A percentile compares a stretch with the other conserved stretches of the same genome.
Conservation (phyloP, 495 filamentous ascomycete species). For the Xylaria venustula region DNA sequence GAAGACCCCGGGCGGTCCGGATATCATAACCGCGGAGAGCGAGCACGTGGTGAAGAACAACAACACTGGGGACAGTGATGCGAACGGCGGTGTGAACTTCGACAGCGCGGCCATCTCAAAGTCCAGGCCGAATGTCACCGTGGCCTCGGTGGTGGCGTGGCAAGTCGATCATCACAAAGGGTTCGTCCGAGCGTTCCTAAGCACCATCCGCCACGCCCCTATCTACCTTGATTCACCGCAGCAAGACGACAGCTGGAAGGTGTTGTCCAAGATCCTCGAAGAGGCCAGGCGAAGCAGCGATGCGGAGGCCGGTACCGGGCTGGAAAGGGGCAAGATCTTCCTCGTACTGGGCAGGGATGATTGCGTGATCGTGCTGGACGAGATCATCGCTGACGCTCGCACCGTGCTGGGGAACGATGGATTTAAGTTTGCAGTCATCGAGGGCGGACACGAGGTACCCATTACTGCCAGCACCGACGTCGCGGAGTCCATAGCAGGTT, state of each 20-base stretch:
- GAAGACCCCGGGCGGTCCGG: background rate
- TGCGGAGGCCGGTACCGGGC: slow-evolving; percentile 20
- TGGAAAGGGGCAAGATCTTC: slow-evolving; percentile 49
- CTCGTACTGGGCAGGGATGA: slow-evolving; percentile 55
- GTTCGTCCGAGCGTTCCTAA: slow-evolving; percentile 52
- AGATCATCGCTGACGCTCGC: slow-evolving; percentile 51
- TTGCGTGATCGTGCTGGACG: slow-evolving; percentile 50
- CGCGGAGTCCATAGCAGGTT: slow-evolving; percentile 35
- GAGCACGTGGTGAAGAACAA: slow-evolving; percentile 18
- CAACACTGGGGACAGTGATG: slow-evolving; percentile 24
- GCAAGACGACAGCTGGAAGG: slow-evolving; percentile 57
- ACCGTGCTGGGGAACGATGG: slow-evolving; percentile 41
- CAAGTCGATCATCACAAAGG: slow-evolving; percentile 53
- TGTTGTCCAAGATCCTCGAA: slow-evolving; percentile 52
- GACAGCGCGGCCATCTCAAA: slow-evolving; percentile 42
- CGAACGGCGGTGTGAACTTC: slow-evolving; percentile 37
- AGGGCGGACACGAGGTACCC: slow-evolving; percentile 53
- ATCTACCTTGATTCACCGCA: slow-evolving; percentile 48
- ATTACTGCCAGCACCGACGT: slow-evolving; percentile 41
- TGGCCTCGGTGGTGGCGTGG: slow-evolving; percentile 49
- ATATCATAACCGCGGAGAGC: slow-evolving; percentile 15
- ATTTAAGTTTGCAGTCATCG: slow-evolving; percentile 45
- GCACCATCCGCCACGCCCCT: slow-evolving; percentile 48
- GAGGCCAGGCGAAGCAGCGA: slow-evolving; percentile 34
- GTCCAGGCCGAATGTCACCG: slow-evolving; percentile 29